Evolutionary conservation across 1,284 basidiomycete species (phyloP), one percentile per base, ranked within the genome.

Genomic region (Ganoderma boninense): DNA sequence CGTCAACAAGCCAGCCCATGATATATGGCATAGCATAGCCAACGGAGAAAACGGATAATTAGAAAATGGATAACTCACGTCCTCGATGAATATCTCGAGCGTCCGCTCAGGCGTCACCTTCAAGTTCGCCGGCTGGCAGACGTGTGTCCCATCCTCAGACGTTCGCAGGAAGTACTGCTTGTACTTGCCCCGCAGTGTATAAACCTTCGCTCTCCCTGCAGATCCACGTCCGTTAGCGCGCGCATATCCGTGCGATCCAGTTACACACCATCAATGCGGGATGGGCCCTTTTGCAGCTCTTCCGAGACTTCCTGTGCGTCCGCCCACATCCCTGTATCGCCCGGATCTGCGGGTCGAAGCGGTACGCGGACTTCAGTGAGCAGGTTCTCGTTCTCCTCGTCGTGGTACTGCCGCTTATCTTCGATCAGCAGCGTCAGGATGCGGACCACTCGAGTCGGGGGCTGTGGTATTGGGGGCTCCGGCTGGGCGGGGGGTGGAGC

Each of bases 151-250:
- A 20, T 88, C 85, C 35, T 82, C 81, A 7, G 87, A 84, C 35
- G 93, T 84, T 35, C 90, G 87, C 73, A 94, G 82, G 76, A 94
- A 90, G 67, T 88, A 85, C 74, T 94, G 92, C 62, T 89, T 85
- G 77, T 89, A 94, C 78, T 87, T 88, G 43, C 91, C 91, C 11
- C 93, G 88, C 79, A 89, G 82, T 5, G 88, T 88, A 73, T 87
- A 92, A 40, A 90, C 88, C 77, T 87, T 91, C 23, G 92, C 92
- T 13, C 63, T 4, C 14, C 49, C 63, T 62, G 60, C n/a, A 20
- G 5, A 35, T 26, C 4, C 26, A 7, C 29, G 35, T 29, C 11
- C 29, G 29, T 57, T 7, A 57, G 54, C 7, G 10, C 2, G 11
- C 29, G 18, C 14, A 56, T 32, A 56, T 20, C 16, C 54, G 26